Conservation (phyloP, 768 basidiomycete genomes). For the Pholiota molesta region DNA sequence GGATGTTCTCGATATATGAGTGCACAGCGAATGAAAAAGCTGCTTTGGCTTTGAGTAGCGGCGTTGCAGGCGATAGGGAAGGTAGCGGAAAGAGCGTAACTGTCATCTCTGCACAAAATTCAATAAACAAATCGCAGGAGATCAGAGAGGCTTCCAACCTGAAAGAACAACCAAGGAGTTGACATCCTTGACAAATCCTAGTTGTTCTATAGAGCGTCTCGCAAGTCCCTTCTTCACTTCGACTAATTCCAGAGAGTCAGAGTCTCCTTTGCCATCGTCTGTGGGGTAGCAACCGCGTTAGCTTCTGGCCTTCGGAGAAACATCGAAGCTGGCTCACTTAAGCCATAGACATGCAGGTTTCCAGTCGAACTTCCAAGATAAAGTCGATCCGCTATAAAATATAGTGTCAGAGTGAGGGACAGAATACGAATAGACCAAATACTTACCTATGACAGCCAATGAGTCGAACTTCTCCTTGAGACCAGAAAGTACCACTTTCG, state of each 20-base stretch:
- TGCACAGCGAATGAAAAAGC: constrained; percentile 84
- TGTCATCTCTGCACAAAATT: constrained; percentile 55
- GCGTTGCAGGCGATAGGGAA: constrained; percentile 67
- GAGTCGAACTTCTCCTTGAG: constrained; percentile 55
- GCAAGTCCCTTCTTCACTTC: constrained; percentile 71
- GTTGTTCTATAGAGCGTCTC: constrained; percentile 80
- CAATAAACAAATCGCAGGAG: neutral
- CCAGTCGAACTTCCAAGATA: constrained; percentile 41
- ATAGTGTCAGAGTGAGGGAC: neutral
- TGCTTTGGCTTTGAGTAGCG: constrained; percentile 74
- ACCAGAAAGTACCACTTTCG: constrained; percentile 37
- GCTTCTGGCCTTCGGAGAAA: constrained; percentile 2
- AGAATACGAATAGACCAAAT: neutral
- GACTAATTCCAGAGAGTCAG: constrained; percentile 44
- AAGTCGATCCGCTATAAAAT: constrained; percentile 43
- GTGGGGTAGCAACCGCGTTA: constrained; percentile 6
- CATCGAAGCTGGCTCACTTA: constrained; percentile 17
- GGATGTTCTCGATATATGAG: constrained; percentile 55
- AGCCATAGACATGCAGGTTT: constrained; percentile 37
- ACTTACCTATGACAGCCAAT: constrained; percentile 45
- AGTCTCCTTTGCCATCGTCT: constrained; percentile 34
- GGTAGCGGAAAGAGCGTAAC: constrained; percentile 81
- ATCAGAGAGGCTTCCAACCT: constrained; percentile 49
- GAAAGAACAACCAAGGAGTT: constrained; percentile 84
- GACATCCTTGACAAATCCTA: constrained; percentile 85